Evolutionary conservation across 805 yeast species (phyloP).

Genomic region (Brettanomyces sp.): DNA sequence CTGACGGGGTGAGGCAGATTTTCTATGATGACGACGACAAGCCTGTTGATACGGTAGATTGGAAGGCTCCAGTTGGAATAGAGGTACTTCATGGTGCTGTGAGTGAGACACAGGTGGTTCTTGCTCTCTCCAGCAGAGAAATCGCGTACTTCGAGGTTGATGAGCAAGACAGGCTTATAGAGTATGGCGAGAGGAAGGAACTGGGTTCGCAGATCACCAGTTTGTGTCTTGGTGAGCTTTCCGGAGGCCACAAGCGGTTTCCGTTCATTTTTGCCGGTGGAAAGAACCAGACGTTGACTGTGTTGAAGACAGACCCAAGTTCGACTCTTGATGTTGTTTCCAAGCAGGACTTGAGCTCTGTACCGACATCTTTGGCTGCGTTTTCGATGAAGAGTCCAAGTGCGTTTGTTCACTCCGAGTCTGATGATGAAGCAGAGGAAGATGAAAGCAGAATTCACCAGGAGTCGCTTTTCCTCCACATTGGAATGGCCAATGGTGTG

Average conservation of each 20-base stretch:
- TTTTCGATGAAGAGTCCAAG: slow-evolving; percentile 24
- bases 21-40: slow-evolving; percentile 21
- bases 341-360: slow-evolving; percentile 57
- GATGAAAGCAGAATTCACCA: not conserved
- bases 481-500: slow-evolving; percentile 81
- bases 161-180: slow-evolving; percentile 59
- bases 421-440: slow-evolving; percentile 9
- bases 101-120: slow-evolving; percentile 57
- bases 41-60: slow-evolving; percentile 35
- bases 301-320: slow-evolving; percentile 53
- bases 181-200: slow-evolving; percentile 55
- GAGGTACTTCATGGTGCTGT: slow-evolving; percentile 49
- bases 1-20: slow-evolving; percentile 60
- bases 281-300: slow-evolving; percentile 59
- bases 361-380: slow-evolving; percentile 27
- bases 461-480: slow-evolving; percentile 42
- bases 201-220: slow-evolving; percentile 42
- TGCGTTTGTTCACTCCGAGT: slow-evolving; percentile 3
- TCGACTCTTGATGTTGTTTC: slow-evolving; percentile 51
- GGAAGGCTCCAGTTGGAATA: slow-evolving; percentile 80
- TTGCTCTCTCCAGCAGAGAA: slow-evolving; percentile 67
- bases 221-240: slow-evolving; percentile 40
- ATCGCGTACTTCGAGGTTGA: slow-evolving; percentile 73
- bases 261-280: slow-evolving; percentile 62
- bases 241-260: slow-evolving; percentile 37